Conservation (phyloP, 345 rosid species). For the Brassica nigra region DNA sequence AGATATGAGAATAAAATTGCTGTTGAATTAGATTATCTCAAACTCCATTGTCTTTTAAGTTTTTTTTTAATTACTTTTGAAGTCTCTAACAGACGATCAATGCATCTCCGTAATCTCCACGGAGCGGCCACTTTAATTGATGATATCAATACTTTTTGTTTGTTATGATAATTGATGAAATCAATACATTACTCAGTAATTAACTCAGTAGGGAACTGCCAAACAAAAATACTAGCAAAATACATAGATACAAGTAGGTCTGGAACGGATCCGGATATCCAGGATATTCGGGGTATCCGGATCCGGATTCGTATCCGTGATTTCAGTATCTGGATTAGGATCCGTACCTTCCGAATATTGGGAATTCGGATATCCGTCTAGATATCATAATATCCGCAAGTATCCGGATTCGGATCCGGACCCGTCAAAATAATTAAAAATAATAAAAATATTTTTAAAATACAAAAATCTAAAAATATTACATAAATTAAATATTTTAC, state of each 20-base stretch:
- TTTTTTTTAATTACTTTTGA: not conserved
- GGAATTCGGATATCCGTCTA: too few relatives aligned
- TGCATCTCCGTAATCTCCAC: conserved; percentile 37
- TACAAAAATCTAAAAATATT: too few relatives aligned
- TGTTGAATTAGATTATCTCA: conserved; percentile 9
- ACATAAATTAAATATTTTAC: too few relatives aligned
- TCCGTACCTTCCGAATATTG: too few relatives aligned
- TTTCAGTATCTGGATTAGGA: too few relatives aligned
- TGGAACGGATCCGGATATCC: too few relatives aligned
- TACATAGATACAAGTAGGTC: not conserved
- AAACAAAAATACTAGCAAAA: not conserved
- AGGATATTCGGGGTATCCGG: too few relatives aligned
- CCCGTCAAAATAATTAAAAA: too few relatives aligned
- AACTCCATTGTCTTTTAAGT: conserved; percentile 5
- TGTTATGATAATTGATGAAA: not conserved
- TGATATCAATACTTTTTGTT: conserved; percentile 4
- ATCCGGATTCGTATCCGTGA: too few relatives aligned
- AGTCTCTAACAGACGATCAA: conserved; percentile 15
- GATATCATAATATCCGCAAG: too few relatives aligned
- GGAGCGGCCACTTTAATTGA: conserved; percentile 20
- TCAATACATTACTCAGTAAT: not conserved
- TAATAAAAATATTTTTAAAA: too few relatives aligned
- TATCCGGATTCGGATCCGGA: too few relatives aligned
- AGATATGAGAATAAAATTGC: conserved; percentile 13
- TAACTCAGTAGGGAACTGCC: not conserved